A percentile compares a stretch with the other conserved stretches of the same genome.
phyloP scores from a whole-genome alignment of 495 filamentous ascomycete species.

The Usnea hakonensis region DNA sequence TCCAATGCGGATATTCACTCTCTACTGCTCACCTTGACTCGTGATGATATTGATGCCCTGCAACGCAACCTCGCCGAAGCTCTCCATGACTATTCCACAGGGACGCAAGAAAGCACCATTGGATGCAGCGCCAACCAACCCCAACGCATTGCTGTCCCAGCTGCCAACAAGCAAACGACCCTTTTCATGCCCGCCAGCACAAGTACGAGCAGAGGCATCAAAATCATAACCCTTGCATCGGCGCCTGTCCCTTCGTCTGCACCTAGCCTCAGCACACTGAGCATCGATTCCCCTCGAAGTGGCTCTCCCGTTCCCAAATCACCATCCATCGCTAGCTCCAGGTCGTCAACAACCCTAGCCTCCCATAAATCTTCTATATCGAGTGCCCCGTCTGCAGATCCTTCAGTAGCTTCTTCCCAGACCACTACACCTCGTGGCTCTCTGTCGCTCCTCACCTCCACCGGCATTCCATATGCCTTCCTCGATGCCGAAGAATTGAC shows the following conservation, averaged over 20 bases:
- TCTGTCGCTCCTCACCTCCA: constrained; percentile 61
- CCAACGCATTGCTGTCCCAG: constrained; percentile 60
- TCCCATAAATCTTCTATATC: constrained; percentile 59
- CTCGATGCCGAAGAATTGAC: constrained; percentile 82
- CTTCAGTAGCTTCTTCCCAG: constrained; percentile 31
- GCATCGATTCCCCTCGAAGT: constrained; percentile 15
- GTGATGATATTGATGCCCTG: constrained; percentile 59
- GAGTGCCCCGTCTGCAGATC: constrained; percentile 54
- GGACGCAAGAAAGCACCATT: constrained; percentile 46
- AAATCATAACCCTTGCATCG: constrained; percentile 47
- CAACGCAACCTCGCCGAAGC: constrained; percentile 60
- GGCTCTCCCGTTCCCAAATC: constrained; percentile 9
- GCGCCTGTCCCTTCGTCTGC: constrained; percentile 18
- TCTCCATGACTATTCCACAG: constrained; percentile 75
- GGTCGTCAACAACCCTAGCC: constrained; percentile 20
- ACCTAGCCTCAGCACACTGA: constrained; percentile 21
- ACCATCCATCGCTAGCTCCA: constrained; percentile 19
- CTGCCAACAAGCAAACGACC: constrained; percentile 66
- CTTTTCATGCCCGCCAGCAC: constrained; percentile 85
- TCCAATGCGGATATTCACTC: constrained; percentile 59
- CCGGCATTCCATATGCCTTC: constrained; percentile 66
- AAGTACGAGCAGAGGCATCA: constrained; percentile 51
- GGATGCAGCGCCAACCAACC: constrained; percentile 66
- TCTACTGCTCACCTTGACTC: constrained; percentile 63
- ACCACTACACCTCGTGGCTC: constrained; percentile 67